Evolutionary conservation across 2,329 filamentous ascomycete genomes (phyloP).

Genomic region (Samsoniella hepiali): DNA sequence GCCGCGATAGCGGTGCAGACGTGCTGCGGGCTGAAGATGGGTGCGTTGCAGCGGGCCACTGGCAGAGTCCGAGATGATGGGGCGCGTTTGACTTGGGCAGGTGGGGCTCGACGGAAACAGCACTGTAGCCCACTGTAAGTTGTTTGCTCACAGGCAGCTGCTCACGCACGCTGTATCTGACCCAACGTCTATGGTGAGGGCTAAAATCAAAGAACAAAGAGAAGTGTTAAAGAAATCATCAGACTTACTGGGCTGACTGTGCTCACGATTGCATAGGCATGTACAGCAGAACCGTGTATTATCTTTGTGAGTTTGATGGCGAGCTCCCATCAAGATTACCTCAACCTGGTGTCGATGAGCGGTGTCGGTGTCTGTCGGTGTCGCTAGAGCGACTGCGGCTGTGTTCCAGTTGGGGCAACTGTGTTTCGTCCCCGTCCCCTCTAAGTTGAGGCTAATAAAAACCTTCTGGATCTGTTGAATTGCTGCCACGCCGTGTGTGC

Average conservation of each 20-base stretch:
- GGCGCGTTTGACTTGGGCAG: neutral
- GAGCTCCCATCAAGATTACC: neutral
- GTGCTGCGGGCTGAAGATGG: neutral
- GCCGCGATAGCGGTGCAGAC: neutral
- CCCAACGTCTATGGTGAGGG: neutral
- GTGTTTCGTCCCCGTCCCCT: neutral
- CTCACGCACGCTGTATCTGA: neutral
- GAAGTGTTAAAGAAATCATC: neutral
- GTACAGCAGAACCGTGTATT: neutral
- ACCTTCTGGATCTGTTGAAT: conserved; percentile 17
- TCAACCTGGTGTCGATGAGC: neutral
- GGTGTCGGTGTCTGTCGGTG: conserved; percentile 14
- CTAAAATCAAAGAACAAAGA: neutral
- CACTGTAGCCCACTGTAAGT: neutral
- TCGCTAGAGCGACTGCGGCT: conserved; percentile 9
- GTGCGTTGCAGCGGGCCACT: neutral
- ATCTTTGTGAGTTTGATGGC: neutral
- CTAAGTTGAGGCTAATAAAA: conserved; percentile 16
- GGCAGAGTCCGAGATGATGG: neutral
- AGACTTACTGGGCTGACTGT: conserved; percentile 9
- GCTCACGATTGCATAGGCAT: neutral
- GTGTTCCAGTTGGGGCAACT: conserved; percentile 17
- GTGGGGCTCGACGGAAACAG: conserved; percentile 7
- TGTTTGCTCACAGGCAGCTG: neutral
- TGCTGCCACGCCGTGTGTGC: conserved; percentile 8